Conservation (phyloP, 2,329 filamentous ascomycete genomes). For the Botrytis medusae region DNA sequence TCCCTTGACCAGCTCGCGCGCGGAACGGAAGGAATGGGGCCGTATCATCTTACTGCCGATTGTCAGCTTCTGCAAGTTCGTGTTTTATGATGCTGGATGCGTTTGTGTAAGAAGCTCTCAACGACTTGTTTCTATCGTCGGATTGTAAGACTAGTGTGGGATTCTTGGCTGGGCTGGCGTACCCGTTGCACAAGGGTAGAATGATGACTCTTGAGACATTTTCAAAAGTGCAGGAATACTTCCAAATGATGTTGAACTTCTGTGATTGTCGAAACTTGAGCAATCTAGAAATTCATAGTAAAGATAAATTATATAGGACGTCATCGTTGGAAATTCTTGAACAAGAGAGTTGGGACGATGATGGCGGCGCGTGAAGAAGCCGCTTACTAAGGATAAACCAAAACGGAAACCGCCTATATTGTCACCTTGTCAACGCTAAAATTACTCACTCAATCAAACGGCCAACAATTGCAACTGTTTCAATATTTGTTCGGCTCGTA, state of each 20-base stretch:
- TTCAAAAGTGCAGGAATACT: background rate
- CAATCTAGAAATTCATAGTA: background rate
- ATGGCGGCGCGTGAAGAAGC: background rate
- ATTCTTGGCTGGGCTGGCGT: conserved; percentile 1
- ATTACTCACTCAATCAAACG: background rate
- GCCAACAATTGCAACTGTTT: background rate
- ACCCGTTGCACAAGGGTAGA: conserved; percentile 3
- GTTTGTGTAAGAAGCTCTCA: conserved; percentile 2
- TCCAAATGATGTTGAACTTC: background rate
- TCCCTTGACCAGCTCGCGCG: background rate
- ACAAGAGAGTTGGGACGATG: background rate
- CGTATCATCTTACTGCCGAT: background rate
- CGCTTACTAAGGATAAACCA: conserved; percentile 3
- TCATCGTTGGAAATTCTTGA: background rate
- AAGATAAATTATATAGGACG: background rate
- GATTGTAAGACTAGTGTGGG: background rate
- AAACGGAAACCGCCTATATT: background rate
- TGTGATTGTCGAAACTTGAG: background rate
- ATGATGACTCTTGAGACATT: background rate
- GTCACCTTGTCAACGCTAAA: background rate
- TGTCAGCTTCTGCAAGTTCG: conserved; percentile 9
- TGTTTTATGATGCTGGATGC: conserved; percentile 7
- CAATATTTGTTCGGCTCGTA: background rate
- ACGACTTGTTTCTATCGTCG: background rate
- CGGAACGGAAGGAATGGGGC: conserved; percentile 8